Evolutionary conservation across 768 basidiomycete genomes (phyloP).

Genomic region (Termitomyces sp.): DNA sequence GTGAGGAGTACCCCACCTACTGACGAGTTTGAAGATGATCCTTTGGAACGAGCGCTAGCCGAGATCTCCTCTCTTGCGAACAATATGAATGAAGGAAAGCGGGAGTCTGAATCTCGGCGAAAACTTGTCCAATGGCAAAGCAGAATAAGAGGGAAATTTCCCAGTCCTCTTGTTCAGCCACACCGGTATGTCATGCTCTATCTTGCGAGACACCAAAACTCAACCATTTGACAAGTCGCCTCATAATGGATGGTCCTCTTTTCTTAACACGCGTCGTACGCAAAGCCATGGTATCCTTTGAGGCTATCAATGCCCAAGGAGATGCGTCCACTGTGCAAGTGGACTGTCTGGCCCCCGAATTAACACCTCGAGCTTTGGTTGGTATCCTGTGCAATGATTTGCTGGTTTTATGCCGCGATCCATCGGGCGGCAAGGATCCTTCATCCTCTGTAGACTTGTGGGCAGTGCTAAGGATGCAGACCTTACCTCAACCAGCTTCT

Average conservation of each 20-base stretch:
- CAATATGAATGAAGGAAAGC: slow-evolving; percentile 98
- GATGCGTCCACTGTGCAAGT: slow-evolving; percentile 82
- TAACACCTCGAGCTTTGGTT: slow-evolving; percentile 72
- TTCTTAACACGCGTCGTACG: slow-evolving; percentile 87
- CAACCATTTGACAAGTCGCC: slow-evolving; percentile 46
- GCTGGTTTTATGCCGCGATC: slow-evolving; percentile 86
- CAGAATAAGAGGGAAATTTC: slow-evolving; percentile 87
- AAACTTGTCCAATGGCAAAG: slow-evolving; percentile 90
- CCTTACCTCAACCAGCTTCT: slow-evolving; percentile 82
- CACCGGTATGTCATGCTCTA: slow-evolving; percentile 61
- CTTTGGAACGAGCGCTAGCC: slow-evolving; percentile 77
- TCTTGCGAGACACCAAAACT: slow-evolving; percentile 3
- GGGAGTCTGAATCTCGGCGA: slow-evolving; percentile 87
- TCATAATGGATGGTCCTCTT: slow-evolving; percentile 90
- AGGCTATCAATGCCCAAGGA: slow-evolving; percentile 72
- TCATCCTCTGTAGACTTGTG: slow-evolving; percentile 82
- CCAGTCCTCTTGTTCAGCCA: slow-evolving; percentile 96
- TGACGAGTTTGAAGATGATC: slow-evolving; percentile 71
- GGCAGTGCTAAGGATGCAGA: slow-evolving; percentile 96
- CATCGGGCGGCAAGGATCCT: slow-evolving; percentile 74
- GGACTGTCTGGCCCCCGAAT: slow-evolving; percentile 83
- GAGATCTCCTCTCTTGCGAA: slow-evolving; percentile 88
- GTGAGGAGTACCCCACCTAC: slow-evolving; percentile 79
- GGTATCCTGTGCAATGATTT: slow-evolving; percentile 92
- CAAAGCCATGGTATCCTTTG: slow-evolving; percentile 76